phyloP scores from a whole-genome alignment of 495 filamentous ascomycete genomes.

The Talaromyces adpressus region DNA sequence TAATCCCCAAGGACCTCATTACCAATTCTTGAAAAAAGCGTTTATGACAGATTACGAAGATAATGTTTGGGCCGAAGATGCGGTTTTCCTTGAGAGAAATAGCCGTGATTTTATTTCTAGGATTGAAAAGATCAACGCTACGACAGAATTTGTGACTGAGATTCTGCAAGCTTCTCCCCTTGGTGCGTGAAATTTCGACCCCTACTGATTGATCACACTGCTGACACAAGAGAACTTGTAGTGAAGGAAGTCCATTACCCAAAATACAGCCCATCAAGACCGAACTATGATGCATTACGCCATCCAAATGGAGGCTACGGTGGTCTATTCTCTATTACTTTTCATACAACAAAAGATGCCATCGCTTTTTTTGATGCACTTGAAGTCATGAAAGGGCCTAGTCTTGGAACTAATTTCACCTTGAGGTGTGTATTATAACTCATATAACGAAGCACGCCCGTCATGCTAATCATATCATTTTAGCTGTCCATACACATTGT shows the following conservation, averaged over 20 bases:
- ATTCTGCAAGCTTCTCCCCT: constrained; percentile 51
- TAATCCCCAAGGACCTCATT: constrained; percentile 73
- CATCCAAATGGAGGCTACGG: constrained; percentile 79
- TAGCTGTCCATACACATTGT: constrained; percentile 78
- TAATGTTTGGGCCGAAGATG: constrained; percentile 88
- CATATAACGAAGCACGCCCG: constrained; percentile 8
- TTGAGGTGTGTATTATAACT: constrained; percentile 38
- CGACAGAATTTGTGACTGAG: constrained; percentile 76
- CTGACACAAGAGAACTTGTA: constrained; percentile 17
- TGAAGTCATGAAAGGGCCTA: constrained; percentile 87
- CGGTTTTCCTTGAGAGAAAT: constrained; percentile 91
- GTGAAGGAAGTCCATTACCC: constrained; percentile 87
- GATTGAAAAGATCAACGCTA: constrained; percentile 77
- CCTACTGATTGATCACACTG: neutral
- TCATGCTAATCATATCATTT: constrained; percentile 10
- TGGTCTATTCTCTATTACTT: constrained; percentile 78
- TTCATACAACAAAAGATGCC: constrained; percentile 62
- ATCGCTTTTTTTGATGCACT: constrained; percentile 78
- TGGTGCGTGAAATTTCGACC: constrained; percentile 25
- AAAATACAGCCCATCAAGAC: constrained; percentile 60
- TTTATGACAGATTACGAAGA: constrained; percentile 69
- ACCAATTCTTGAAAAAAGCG: constrained; percentile 55
- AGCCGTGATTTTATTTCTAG: constrained; percentile 84
- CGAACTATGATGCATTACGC: constrained; percentile 72
- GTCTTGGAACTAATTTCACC: constrained; percentile 95